Percentiles rank a stretch among this genome's conserved stretches.
Conservation (phyloP, 2,329 filamentous ascomycete genomes). For the Thielaviopsis cerberus region DNA sequence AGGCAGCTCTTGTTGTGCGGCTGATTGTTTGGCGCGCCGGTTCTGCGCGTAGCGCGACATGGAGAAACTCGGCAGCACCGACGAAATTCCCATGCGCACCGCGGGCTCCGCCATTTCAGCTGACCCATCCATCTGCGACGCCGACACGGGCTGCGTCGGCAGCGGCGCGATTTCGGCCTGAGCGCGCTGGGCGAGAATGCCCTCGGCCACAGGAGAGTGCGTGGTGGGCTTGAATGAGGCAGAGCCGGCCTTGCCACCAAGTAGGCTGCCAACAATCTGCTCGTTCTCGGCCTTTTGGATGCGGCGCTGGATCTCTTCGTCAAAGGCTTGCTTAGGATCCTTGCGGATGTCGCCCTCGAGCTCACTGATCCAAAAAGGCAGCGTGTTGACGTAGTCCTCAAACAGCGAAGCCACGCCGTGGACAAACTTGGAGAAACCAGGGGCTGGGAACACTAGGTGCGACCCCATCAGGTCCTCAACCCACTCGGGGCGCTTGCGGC, state of each 20-base stretch:
- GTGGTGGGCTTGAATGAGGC: constrained; percentile 38
- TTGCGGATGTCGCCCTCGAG: constrained; percentile 85
- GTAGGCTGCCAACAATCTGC: constrained; percentile 71
- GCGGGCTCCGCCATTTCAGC: constrained; percentile 16
- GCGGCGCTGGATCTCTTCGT: constrained; percentile 72
- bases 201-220: constrained; percentile 50
- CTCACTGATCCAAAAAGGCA: constrained; percentile 90
- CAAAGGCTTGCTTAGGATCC: constrained; percentile 77
- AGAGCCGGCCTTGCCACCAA: constrained; percentile 38
- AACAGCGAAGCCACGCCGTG: constrained; percentile 84
- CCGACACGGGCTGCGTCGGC: constrained; percentile 15
- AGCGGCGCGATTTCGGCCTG: constrained; percentile 17
- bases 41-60: constrained; percentile 55
- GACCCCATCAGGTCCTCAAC: constrained; percentile 80
- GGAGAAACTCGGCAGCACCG: constrained; percentile 67
- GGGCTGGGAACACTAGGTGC: constrained; percentile 75
- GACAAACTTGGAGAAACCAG: constrained; percentile 90
- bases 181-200: constrained; percentile 26
- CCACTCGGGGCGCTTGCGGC: constrained; percentile 63
- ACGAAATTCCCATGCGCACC: constrained; percentile 30
- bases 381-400: constrained; percentile 85
- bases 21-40: constrained; percentile 24
- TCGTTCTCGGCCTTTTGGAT: constrained; percentile 72
- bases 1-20: constrained; percentile 39
- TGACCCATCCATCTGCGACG: constrained; percentile 19